Evolutionary conservation across 2,329 filamentous ascomycete species (phyloP), one percentile per base, ranked within the genome.

Genomic region (Diaporthe vaccinii): DNA sequence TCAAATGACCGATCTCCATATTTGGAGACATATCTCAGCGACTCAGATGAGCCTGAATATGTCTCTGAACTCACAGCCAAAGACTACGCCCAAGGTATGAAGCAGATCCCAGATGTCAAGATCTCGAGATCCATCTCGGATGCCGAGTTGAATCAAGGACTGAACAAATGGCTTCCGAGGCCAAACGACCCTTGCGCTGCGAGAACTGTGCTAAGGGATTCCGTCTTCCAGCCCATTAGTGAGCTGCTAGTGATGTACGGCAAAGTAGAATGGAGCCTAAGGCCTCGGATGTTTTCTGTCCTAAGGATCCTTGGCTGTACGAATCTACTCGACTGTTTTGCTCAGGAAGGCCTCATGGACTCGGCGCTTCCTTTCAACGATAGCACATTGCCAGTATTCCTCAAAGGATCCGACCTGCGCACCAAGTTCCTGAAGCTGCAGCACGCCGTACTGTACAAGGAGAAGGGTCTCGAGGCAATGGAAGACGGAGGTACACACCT

Each of bases 1-100:
- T 46, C 59, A 65, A 46, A 46, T 10, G 46, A 65, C n/a, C n/a
- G 7, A 12, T 8, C 59, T 1, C 59, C 59, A 3, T 65, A 44
- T 3, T 65, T 4, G 0, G 59, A 65, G 17, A 65, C 59, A 65
- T 65, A 46, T 65, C 22, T 22, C 3, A 28, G 39, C 7, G 59
- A 65, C 59, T 65, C 59, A 15, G 59, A 65, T 20, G 59, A 65
- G 25, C 59, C 17, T 31, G 39, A 65, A 22, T 65, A 65, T 31
- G n/a, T 31, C 41, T 65, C 59, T 6, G 59, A 46, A 9, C 39
- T 65, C 7, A 65, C 59, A 46, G 59, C 59, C n/a, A 65, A 46
- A 46, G 59, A 65, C 15, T 65, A 65, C 25, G 59, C 59, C n/a
- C 59, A 65, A 46, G 59, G 39, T 2, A 25, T 65, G 8, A 44